These are phyloP conservation scores for Collybia mongolica DNA, from an alignment of 768 basidiomycete species.

Conservation along the genomic window DNA sequence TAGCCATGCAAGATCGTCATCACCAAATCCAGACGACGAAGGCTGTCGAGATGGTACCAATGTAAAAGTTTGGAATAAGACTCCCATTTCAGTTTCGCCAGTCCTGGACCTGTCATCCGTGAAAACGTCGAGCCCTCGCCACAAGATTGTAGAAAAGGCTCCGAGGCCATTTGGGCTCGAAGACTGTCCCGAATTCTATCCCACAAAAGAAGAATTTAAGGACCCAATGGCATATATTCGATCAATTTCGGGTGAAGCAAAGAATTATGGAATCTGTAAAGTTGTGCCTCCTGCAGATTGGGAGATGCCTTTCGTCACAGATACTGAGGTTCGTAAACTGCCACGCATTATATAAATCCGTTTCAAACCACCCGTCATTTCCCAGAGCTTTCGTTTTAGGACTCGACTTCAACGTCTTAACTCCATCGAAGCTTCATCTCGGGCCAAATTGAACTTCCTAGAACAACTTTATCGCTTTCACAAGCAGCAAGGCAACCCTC, in stretches of 20 bases:
- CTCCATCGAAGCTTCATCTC: slow-evolving; percentile 94
- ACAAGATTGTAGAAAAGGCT: slow-evolving; percentile 33
- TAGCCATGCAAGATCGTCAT: slow-evolving; percentile 59
- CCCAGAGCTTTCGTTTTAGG: slow-evolving; percentile 89
- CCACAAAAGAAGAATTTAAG: slow-evolving; percentile 86
- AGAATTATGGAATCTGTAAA: slow-evolving; percentile 90
- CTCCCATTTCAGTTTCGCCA: slow-evolving; percentile 62
- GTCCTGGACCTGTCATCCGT: slow-evolving; percentile 68
- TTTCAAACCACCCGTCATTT: slow-evolving; percentile 37
- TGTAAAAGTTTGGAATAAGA: slow-evolving; percentile 45
- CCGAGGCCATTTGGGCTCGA: slow-evolving; percentile 80
- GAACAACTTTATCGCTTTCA: slow-evolving; percentile 97
- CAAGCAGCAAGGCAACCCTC: slow-evolving; percentile 89
- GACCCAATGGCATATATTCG: slow-evolving; percentile 94
- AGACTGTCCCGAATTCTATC: slow-evolving; percentile 89
- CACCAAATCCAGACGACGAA: slow-evolving; percentile 52
- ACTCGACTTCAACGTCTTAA: slow-evolving; percentile 94
- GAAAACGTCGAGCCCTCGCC: slow-evolving; percentile 60
- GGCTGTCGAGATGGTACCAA: slow-evolving; percentile 46
- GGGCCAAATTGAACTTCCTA: slow-evolving; percentile 95
- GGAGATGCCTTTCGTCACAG: slow-evolving; percentile 95
- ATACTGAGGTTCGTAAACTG: slow-evolving; percentile 74
- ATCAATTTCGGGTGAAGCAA: slow-evolving; percentile 70
- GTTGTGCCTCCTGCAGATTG: slow-evolving; percentile 90
- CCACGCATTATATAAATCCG: slow-evolving; percentile 20